Conservation (phyloP, 352 stramenopile species). For the Pythium rishiriense region DNA sequence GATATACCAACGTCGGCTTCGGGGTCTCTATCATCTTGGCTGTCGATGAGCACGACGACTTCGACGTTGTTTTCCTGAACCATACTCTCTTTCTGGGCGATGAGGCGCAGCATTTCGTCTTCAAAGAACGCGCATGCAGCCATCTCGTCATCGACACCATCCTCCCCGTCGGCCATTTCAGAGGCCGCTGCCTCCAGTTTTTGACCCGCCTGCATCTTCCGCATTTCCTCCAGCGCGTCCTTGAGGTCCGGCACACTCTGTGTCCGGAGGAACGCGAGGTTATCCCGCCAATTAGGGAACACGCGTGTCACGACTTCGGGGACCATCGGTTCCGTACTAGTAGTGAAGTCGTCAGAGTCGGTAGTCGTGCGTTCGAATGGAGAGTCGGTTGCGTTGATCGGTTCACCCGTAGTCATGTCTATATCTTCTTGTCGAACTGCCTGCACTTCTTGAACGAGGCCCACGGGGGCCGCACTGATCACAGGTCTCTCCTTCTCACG, state of each 20-base stretch:
- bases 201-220: background rate
- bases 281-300: slow-evolving; percentile 46
- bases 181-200: background rate
- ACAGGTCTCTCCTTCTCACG: slow-evolving; percentile 9
- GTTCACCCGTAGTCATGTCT: background rate
- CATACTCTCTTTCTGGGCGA: background rate
- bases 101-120: slow-evolving; percentile 17
- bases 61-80: slow-evolving; percentile 2
- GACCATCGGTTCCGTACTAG: slow-evolving; percentile 4
- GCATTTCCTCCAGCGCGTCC: slow-evolving; percentile 22
- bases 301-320: slow-evolving; percentile 46
- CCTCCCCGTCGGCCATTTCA: background rate
- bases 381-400: background rate
- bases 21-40: slow-evolving; percentile 7
- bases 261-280: slow-evolving; percentile 43
- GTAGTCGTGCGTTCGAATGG: background rate
- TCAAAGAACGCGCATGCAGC: slow-evolving; percentile 28
- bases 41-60: slow-evolving; percentile 19
- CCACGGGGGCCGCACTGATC: background rate
- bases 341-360: background rate
- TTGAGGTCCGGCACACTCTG: slow-evolving; percentile 36
- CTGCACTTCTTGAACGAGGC: background rate
- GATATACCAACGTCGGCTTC: background rate
- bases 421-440: background rate
- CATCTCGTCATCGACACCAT: background rate